These are phyloP conservation scores for Candida maris DNA, from an alignment of 805 yeast genomes.

Conservation along the genomic window DNA sequence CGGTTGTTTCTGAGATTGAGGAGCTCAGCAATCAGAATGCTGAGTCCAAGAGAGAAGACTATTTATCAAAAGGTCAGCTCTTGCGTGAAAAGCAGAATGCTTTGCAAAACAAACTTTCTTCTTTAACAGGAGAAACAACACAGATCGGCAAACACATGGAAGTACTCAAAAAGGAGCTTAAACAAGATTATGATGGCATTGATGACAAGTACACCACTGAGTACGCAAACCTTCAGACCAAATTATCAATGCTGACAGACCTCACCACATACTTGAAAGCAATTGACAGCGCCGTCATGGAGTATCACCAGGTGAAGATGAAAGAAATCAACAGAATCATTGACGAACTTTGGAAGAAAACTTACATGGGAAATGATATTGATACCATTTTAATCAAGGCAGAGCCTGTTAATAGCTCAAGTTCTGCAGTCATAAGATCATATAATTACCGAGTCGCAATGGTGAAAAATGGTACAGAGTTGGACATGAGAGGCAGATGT, in stretches of 20 bases:
- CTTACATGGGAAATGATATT: constrained; percentile 93
- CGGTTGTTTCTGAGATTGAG: constrained; percentile 22
- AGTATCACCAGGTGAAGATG: constrained; percentile 88
- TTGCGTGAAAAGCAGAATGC: constrained; percentile 49
- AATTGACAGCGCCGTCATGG: constrained; percentile 89
- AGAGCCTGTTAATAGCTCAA: constrained; percentile 49
- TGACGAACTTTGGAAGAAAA: constrained; percentile 89
- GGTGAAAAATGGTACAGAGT: constrained; percentile 86
- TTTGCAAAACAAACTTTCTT: constrained; percentile 62
- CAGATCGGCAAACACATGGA: constrained; percentile 74
- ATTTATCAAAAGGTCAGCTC: constrained; percentile 52
- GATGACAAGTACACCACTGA: constrained; percentile 62
- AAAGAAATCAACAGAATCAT: constrained; percentile 82
- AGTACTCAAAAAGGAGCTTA: constrained; percentile 54
- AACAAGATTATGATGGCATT: constrained; percentile 67
- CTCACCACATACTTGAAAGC: constrained; percentile 78
- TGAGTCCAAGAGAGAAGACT: constrained; percentile 53
- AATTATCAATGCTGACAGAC: constrained; percentile 74
- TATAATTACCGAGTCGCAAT: constrained; percentile 93
- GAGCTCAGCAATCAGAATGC: constrained; percentile 44
- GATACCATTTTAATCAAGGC: constrained; percentile 85
- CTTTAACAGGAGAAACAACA: constrained; percentile 78
- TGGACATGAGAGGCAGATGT: constrained; percentile 98
- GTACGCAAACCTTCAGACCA: constrained; percentile 73
- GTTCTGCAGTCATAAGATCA: constrained; percentile 46